Percentiles rank a stretch among this genome's conserved stretches.
These are phyloP conservation scores for Penicillium sp. DNA, from an alignment of 2,329 filamentous ascomycete species.

Conservation along the genomic window DNA sequence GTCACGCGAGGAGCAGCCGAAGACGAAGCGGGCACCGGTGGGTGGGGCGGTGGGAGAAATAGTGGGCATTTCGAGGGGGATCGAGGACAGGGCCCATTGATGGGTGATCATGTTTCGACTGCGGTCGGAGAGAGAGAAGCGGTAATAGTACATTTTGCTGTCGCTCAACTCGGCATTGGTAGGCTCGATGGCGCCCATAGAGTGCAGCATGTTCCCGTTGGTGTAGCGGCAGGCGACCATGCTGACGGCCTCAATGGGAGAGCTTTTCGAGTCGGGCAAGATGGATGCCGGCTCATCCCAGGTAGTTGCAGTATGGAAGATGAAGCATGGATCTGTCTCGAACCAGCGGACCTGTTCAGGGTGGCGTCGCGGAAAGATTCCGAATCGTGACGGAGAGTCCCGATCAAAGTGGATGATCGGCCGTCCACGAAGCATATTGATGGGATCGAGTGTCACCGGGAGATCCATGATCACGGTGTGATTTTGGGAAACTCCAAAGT, in stretches of 20 bases:
- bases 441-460: slow-evolving; percentile 58
- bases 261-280: neutral
- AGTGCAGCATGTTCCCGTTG: slow-evolving; percentile 59
- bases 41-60: neutral
- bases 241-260: slow-evolving; percentile 46
- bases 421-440: slow-evolving; percentile 30
- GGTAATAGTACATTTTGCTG: slow-evolving; percentile 47
- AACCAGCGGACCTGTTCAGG: slow-evolving; percentile 60
- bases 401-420: slow-evolving; percentile 36
- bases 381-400: slow-evolving; percentile 55
- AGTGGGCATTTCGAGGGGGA: neutral
- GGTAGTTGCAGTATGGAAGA: slow-evolving; percentile 66
- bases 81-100: neutral
- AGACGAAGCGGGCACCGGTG: slow-evolving; percentile 27
- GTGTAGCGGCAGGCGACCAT: slow-evolving; percentile 63
- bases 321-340: slow-evolving; percentile 60
- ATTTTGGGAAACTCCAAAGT: slow-evolving; percentile 60
- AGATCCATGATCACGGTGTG: slow-evolving; percentile 66
- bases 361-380: slow-evolving; percentile 58
- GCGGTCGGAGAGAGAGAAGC: neutral
- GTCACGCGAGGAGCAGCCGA: slow-evolving; percentile 57
- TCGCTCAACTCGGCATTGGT: slow-evolving; percentile 44
- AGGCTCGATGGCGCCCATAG: slow-evolving; percentile 53
- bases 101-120: neutral
- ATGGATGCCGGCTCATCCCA: slow-evolving; percentile 48